phyloP scores from a whole-genome alignment of 1,284 basidiomycete species.

The Ganoderma meredithae region DNA sequence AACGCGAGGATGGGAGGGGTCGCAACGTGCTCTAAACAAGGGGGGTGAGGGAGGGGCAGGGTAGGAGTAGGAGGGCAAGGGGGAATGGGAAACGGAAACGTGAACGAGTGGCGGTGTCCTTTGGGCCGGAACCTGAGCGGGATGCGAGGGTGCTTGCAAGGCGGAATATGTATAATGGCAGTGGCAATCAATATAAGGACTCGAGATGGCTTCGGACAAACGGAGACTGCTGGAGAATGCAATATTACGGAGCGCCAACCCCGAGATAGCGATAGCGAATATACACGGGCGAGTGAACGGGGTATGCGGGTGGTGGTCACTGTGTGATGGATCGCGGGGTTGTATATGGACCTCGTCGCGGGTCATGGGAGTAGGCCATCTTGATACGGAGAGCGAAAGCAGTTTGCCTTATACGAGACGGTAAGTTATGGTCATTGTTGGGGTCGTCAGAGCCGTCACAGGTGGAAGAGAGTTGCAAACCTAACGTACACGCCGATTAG shows the following conservation, averaged over 20 bases:
- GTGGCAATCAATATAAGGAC: slow-evolving; percentile 1
- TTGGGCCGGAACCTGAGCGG: slow-evolving; percentile 37
- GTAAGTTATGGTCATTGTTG: slow-evolving; percentile 31
- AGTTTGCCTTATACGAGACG: slow-evolving; percentile 20
- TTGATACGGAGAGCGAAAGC: slow-evolving; percentile 20
- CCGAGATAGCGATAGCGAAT: slow-evolving; percentile 33
- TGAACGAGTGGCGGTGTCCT: slow-evolving; percentile 38
- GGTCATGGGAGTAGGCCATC: slow-evolving; percentile 20
- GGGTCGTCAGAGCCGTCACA: slow-evolving; percentile 36
- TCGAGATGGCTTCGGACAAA: background rate
- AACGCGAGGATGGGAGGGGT: slow-evolving; percentile 8
- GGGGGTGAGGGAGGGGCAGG: background rate
- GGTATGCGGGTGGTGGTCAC: slow-evolving; percentile 29
- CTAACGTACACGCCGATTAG: slow-evolving; percentile 18
- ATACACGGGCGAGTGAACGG: slow-evolving; percentile 32
- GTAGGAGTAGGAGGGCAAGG: slow-evolving; percentile 1
- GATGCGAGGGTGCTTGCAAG: slow-evolving; percentile 21
- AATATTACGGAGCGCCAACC: slow-evolving; percentile 29
- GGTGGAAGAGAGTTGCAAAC: slow-evolving; percentile 30
- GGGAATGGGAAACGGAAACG: background rate
- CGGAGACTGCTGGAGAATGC: slow-evolving; percentile 22
- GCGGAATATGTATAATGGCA: slow-evolving; percentile 18
- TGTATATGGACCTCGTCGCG: slow-evolving; percentile 27
- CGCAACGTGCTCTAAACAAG: background rate
- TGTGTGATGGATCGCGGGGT: slow-evolving; percentile 27